Base-by-base conservation (phyloP, 1,139 yeast genomes). In the Hansenula lynferdii region DNA sequence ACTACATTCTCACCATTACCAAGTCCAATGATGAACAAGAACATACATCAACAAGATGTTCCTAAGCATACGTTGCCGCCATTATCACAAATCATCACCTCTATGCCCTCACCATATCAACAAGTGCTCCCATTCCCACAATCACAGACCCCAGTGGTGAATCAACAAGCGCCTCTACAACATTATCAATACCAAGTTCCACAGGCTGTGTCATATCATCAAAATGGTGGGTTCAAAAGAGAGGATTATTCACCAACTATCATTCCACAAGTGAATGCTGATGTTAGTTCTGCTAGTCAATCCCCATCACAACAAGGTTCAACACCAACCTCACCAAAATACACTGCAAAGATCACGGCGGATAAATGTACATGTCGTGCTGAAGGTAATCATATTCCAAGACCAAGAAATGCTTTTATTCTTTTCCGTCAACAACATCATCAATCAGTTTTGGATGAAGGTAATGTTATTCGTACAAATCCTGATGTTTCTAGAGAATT, bases 331-430 rank as follows among this genome's bases (percentile, higher is more conserved):
- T 42, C 48, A 18, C 35, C 46, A 18, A 42, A 38, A 26, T 36
- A 43, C 10, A 14, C 43, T 5, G 33, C 43, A 18, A 47, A 44
- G 29, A 43, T 39, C 18, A 41, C 43, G 4, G 28, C 40, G 8
- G 51, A 46, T 27, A 47, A 42, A 25, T 53, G 61, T 36, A 43
- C 57, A 5, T 56, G 58, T 34, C 51, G 54, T 33, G 50, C 44
- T 17, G 57, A 56, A 34, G 57, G 57, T 4, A 56, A 60, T 23
- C 70, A 81, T 47, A 83, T 83, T 36, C 90, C 90, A 16, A 69
- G 92, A 45, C 92, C 92, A 11, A 67, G 90, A 53, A 83, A 83
- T 54, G 90, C 92, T 2, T 82, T 82, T 54, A 82, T 82, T 32
- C 64, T 82, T 33, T 82, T 79, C 60, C 72, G 92, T 48, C 92